Base-by-base conservation (phyloP, 345 rosid species). In the Dipteronia sinensis region DNA sequence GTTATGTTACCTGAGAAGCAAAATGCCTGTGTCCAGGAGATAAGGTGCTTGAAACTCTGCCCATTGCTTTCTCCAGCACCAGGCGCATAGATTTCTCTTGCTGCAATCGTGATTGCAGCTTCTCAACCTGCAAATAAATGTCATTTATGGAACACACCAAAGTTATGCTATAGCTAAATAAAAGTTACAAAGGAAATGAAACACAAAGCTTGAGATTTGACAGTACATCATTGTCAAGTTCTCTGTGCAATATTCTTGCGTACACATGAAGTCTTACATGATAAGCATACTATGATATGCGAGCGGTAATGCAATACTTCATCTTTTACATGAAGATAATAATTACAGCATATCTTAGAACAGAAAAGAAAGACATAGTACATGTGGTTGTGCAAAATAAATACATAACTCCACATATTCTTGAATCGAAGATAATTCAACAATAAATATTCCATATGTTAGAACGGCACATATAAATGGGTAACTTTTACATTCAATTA, bases 21-120 rank as follows among this genome's bases (percentile, higher is more conserved):
- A 95, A 92, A 83, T 95, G 93, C 80, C 91, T 87, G 74, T 95
- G 98, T n/a, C 98, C 97, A 22, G 97, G 98, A 65, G 98, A 95
- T 80, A 95, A 82, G 65, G 92, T 90, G 73, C 98, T 93, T 10
- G 98, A 95, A 79, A 85, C 92, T 61, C 97, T 83, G 4, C 98
- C 98, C 97, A 92, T 95, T 65, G 95, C 89, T 82, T 87, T 90
- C 85, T 95, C 98, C 17, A 95, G 92, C 81, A 84, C 83, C 74
- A 77, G 31, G 56, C 93, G 87, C 95, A 92, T 90, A 22, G 88
- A 89, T 82, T 92, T 92, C 84, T 95, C 98, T 72, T 93, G 89
- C 80, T 92, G 98, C 77, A 95, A 76, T 75, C 88, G 88, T 65
- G 81, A 83, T 38, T 90, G 98, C 85, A 95, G 91, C 84, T 88